Base-by-base conservation (phyloP, 176 grass and related monocot species). In the Carex kokanica region DNA sequence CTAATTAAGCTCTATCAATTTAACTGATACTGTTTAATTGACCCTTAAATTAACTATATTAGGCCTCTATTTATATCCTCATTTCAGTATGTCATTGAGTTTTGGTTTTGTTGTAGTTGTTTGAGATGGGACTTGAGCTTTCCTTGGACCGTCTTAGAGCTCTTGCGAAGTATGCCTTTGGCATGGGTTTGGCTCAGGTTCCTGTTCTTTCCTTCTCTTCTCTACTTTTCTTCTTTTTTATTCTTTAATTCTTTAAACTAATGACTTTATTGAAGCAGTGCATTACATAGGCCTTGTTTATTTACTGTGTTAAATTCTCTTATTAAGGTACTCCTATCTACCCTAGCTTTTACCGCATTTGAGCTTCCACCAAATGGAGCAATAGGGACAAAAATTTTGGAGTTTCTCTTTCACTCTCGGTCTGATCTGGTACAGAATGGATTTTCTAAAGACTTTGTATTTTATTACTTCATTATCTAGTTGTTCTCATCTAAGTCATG, bases 41-140 rank as follows among this genome's bases (percentile, higher is more conserved):
- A 71, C 40, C 5, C 16, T 10, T 45, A 11, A 71, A 47, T 67
- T 71, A 8, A 71, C 67, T 23, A 21, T 54, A 55, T 54, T 31
- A 3, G 2, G 47, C 23, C 23, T 8, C 73, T 6, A 40, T 62
- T 63, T 43, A 13, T 29, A 43, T 38, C 29, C 38, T 27, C 13
- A 45, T 61, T 82, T 47, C 36, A 66, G 67, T 34, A 63, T 81
- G 60, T 53, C 17, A 54, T n/a, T 51, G 12, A 32, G 53, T 20
- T 6, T 70, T 79, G 18, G n/a, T n/a, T 78, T 15, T 72, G 11
- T 66, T 86, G 40, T 88, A 98, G 96, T 60, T 98, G 86, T 98
- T 98, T 70, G 96, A 98, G 91, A 98, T 98, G 96, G 96, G 96
- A 25, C 75, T 95, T 16, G 93, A 98, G 84, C 96, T 98, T 80